Evolutionary conservation across 176 grass and related monocot species (phyloP).

Genomic region (Otatea glauca): DNA sequence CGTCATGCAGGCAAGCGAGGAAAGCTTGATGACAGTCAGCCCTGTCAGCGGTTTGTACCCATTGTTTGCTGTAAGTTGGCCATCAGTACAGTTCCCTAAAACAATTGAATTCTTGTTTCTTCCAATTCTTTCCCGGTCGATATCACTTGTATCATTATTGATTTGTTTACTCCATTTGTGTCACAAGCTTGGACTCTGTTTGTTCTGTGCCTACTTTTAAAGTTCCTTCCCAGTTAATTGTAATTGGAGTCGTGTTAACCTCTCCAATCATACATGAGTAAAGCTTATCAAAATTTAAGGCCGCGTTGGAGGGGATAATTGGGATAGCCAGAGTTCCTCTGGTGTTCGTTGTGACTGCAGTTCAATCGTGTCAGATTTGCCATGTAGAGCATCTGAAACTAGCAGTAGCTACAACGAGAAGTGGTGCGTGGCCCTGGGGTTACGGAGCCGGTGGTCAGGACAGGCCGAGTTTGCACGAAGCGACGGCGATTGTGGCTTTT

Average conservation of each 20-base stretch:
- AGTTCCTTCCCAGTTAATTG: background rate
- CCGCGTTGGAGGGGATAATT: background rate
- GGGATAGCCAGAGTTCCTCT: background rate
- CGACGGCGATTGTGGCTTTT: too few species aligned
- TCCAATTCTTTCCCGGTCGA: background rate
- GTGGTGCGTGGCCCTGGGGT: too few species aligned
- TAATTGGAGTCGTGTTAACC: background rate
- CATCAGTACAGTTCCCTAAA: slow-evolving; percentile 10
- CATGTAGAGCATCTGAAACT: too few species aligned
- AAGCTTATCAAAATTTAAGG: background rate
- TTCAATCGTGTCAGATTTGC: background rate
- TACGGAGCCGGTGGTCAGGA: too few species aligned
- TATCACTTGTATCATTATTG: slow-evolving; percentile 37
- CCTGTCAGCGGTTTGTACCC: background rate
- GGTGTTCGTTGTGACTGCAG: background rate
- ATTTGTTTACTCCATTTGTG: slow-evolving; percentile 6
- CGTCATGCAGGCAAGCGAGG: background rate
- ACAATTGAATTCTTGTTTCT: slow-evolving; percentile 7
- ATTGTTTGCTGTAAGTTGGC: slow-evolving; percentile 21
- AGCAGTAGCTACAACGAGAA: too few species aligned
- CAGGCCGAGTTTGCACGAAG: too few species aligned
- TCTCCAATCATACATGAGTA: background rate
- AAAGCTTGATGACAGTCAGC: background rate
- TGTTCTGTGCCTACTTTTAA: background rate
- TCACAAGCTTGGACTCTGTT: background rate